A percentile compares a stretch with the other conserved stretches of the same genome.
These are phyloP conservation scores for Ceratocystis eucalypticola DNA, from an alignment of 2,329 filamentous ascomycete genomes.

Conservation along the genomic window DNA sequence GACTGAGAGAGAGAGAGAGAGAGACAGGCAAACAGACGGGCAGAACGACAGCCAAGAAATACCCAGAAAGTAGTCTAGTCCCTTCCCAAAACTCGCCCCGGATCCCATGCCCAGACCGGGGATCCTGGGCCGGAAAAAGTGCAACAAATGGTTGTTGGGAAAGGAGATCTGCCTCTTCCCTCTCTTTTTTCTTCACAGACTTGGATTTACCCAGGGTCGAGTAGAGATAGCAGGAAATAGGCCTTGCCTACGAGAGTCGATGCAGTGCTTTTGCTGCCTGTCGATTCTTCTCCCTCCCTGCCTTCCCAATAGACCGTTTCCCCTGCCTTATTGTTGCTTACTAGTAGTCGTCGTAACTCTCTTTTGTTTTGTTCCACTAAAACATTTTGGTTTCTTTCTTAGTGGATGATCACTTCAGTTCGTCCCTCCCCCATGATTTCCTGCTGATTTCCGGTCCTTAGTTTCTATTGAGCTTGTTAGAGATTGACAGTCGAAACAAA, in stretches of 20 bases:
- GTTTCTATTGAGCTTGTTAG: neutral
- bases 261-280: neutral
- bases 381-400: too few relatives aligned
- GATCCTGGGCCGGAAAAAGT: neutral
- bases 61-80: neutral
- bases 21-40: neutral
- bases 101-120: neutral
- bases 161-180: neutral
- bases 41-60: neutral
- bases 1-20: neutral
- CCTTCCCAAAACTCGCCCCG: neutral
- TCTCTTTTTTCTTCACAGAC: neutral
- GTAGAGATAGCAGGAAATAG: neutral
- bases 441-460: neutral
- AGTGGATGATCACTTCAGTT: neutral
- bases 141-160: neutral
- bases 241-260: too few relatives aligned
- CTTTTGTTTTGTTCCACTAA: too few relatives aligned
- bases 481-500: slow-evolving; percentile 5
- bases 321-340: neutral
- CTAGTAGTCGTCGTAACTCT: too few relatives aligned
- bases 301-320: neutral
- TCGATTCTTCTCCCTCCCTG: neutral
- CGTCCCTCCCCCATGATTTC: neutral
- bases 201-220: neutral